Evolutionary conservation across 345 rosid genomes (phyloP), one percentile per base, ranked within the genome.

Genomic region (Acer negundo): DNA sequence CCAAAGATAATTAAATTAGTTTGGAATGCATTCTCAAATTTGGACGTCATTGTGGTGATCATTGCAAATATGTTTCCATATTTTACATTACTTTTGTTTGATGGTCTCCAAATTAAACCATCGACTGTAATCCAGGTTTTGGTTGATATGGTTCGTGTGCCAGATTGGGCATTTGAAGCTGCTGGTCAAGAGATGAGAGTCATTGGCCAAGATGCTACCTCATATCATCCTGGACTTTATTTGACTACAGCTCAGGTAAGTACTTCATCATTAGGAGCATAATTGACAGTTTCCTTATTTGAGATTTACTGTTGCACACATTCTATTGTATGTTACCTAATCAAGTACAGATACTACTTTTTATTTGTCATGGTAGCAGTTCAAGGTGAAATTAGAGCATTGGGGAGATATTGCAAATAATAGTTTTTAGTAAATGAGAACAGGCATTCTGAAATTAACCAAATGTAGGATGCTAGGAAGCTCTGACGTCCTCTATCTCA

Each of bases 121-220:
- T 74, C 31, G 71, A 42, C 74, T 78, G 67, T 82, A 40, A 61
- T 77, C 73, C 82, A 97, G 98, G 92, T 97, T 82, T 80, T 97
- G 73, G 94, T 94, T 71, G 99, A 94, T 89, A 90, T 97, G 97
- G 81, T 97, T 69, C 86, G 94, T 72, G 98, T 94, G 73, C 98
- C 99, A 58, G 97, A 90, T 78, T 97, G 99, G 99, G 97, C 99
- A 82, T 93, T 94, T 85, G 98, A 97, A 88, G 99, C 99, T 62
- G 97, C 99, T 7, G 97, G 98, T 80, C 99, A 94, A 89, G 99
- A 97, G 86, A 88, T 93, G 98, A 93, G 98, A 87, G 90, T 86
- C 81, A 90, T 94, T 90, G 92, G 94, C 62, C 96, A 90, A 85
- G 98, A 97, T 84, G 85, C 95, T 79, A 87, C 97, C 49, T 81